These are phyloP conservation scores for Fusarium subglutinans DNA, from an alignment of 2,329 filamentous ascomycete genomes.

Conservation along the genomic window DNA sequence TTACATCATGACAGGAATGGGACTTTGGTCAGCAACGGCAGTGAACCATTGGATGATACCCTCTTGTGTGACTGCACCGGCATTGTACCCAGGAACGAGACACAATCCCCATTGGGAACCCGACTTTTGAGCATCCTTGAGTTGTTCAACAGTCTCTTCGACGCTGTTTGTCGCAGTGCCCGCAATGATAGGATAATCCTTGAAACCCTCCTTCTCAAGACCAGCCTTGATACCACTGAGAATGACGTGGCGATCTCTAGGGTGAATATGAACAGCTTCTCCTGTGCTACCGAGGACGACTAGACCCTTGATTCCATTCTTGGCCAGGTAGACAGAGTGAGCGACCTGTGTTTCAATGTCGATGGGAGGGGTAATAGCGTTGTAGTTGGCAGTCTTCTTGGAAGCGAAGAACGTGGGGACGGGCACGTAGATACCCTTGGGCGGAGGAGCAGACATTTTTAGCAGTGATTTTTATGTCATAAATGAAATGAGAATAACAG, in stretches of 20 bases:
- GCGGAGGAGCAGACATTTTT: slow-evolving; percentile 50
- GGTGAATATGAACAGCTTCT: slow-evolving; percentile 69
- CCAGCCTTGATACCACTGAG: slow-evolving; percentile 65
- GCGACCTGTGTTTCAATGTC: slow-evolving; percentile 67
- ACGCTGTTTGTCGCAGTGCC: slow-evolving; percentile 70
- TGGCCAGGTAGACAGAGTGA: slow-evolving; percentile 68
- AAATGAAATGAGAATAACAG: not conserved
- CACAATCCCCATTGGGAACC: slow-evolving; percentile 69
- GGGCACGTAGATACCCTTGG: slow-evolving; percentile 67
- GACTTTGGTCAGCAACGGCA: slow-evolving; percentile 65
- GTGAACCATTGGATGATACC: slow-evolving; percentile 67
- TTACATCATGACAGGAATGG: slow-evolving; percentile 67
- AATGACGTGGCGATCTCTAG: slow-evolving; percentile 64
- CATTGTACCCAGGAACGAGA: slow-evolving; percentile 70
- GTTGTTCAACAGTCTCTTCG: slow-evolving; percentile 67
- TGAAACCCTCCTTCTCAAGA: slow-evolving; percentile 64
- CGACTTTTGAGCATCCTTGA: slow-evolving; percentile 63
- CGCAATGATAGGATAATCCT: slow-evolving; percentile 67
- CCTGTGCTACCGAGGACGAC: slow-evolving; percentile 72
- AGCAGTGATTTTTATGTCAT: not conserved
- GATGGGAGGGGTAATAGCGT: slow-evolving; percentile 58
- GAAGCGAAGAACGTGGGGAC: slow-evolving; percentile 71
- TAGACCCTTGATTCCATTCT: slow-evolving; percentile 67
- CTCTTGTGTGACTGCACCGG: slow-evolving; percentile 61
- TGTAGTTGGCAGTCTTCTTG: slow-evolving; percentile 53